phyloP scores from a whole-genome alignment of 2,329 filamentous ascomycete genomes.

The Verticillium nubilum region DNA sequence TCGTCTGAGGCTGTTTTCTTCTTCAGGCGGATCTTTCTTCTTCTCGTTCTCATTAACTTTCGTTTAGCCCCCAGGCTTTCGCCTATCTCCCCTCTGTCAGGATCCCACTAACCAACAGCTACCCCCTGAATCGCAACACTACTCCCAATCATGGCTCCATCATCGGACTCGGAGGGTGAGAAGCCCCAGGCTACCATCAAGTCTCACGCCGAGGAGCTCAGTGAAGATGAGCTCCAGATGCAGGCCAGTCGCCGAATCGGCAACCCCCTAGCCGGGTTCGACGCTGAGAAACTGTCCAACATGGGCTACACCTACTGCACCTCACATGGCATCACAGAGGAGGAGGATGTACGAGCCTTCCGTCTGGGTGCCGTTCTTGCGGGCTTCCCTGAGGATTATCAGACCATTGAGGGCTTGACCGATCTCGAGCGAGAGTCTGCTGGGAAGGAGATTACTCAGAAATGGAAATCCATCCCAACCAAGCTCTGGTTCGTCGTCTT shows the following conservation, averaged over 20 bases:
- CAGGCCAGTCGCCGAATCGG: background rate
- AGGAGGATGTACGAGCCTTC: constrained; percentile 54
- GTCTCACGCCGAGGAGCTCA: background rate
- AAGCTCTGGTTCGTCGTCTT: constrained; percentile 62
- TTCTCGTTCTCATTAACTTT: background rate
- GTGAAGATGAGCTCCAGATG: background rate
- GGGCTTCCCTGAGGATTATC: constrained; percentile 43
- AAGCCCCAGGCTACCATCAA: background rate
- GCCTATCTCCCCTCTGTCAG: background rate
- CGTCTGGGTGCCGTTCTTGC: constrained; percentile 55
- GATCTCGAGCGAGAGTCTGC: constrained; percentile 53
- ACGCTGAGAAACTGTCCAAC: background rate
- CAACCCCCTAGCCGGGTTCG: background rate
- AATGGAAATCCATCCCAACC: constrained; percentile 51
- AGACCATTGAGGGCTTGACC: constrained; percentile 46
- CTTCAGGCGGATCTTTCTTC: background rate
- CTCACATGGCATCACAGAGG: constrained; percentile 43
- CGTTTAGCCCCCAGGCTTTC: background rate
- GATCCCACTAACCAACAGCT: background rate
- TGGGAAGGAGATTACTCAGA: constrained; percentile 55
- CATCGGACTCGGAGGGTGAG: background rate
- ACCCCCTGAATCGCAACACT: background rate
- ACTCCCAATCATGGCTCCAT: background rate
- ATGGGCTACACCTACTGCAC: background rate
- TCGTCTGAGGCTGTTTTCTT: background rate